Base-by-base conservation (phyloP, 495 filamentous ascomycete species). In the Cercophora samala region DNA sequence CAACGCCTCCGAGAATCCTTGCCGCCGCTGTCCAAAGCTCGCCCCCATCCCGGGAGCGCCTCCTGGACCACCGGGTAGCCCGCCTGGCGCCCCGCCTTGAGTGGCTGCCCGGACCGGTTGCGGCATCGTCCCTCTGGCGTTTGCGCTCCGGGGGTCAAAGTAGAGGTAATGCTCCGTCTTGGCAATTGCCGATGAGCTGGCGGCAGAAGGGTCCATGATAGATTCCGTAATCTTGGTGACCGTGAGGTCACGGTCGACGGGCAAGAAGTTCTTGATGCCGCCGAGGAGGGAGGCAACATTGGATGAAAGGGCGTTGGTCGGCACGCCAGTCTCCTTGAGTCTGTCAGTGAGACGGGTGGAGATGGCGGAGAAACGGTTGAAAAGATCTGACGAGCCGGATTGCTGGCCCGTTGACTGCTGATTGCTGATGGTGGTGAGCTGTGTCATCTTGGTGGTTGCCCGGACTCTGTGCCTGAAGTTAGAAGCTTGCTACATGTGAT, bases 91-190 rank as follows among this genome's bases (percentile, higher is more conserved):
- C 63, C 79, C 59, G 24, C 78, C 26, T 23, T 60, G 58, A 60
- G 19, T 25, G 5, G 18, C 76, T 24, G 74, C 82, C 59, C 77
- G 78, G 65, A 79, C 74, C 0, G 90, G 85, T 24, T 91, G 91
- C 56, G 90, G 90, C 85, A 97, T 94, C n/a, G 89, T 93, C 18
- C 95, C 94, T 37, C 96, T 87, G 0, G 96, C 94, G 72, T 95
- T 96, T 23, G 94, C 90, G 70, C 89, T 94, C 54, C 94, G 86
- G 2, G 96, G 96, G 77, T 99, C 96, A 73, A 97, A 98, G 82
- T 97, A 98, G n/a, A 98, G 89, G 73, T 97, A 99, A 72, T 90
- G 90, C 73, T 99, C 96, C 5, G 96, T 98, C 81, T 97, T 98
- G 65, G 92, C 90, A 67, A 99, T 93, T 15, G 96, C 96, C 22